Percentiles rank a stretch among this genome's conserved stretches.
Evolutionary conservation across 177 flowering plant species (phyloP).

Genomic region (Vitis hybrid): DNA sequence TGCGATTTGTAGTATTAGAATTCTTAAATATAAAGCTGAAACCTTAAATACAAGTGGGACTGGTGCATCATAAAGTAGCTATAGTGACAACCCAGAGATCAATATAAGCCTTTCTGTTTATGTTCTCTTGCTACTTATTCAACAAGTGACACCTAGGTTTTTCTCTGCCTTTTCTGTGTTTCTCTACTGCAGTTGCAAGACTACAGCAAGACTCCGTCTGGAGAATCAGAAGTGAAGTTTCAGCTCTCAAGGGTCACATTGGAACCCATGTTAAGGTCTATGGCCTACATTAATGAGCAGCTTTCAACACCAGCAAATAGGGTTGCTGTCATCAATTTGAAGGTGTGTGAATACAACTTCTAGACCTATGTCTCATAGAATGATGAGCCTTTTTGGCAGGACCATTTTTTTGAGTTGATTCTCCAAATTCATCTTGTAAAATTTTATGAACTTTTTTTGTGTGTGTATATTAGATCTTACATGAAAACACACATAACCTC

Average conservation of each 20-base stretch:
- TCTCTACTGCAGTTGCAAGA: constrained; percentile 38
- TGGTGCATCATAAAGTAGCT: no score
- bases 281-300: constrained; percentile 52
- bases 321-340: constrained; percentile 49
- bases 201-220: constrained; percentile 35
- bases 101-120: neutral
- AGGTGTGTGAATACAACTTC: constrained; percentile 22
- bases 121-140: no score
- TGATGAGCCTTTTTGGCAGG: neutral
- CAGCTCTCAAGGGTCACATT: constrained; percentile 41
- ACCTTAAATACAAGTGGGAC: no score
- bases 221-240: constrained; percentile 48
- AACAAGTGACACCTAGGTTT: neutral
- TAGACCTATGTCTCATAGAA: neutral
- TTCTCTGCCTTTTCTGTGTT: neutral
- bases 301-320: constrained; percentile 47
- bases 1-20: no score
- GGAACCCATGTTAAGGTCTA: constrained; percentile 50
- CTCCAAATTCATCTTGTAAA: no score
- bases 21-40: no score
- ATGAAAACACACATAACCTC: no score
- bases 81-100: neutral
- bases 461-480: no score
- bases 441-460: no score
- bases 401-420: no score